Base-by-base conservation (phyloP, 768 basidiomycete genomes). In the Rhodotorula taiwanensis region DNA sequence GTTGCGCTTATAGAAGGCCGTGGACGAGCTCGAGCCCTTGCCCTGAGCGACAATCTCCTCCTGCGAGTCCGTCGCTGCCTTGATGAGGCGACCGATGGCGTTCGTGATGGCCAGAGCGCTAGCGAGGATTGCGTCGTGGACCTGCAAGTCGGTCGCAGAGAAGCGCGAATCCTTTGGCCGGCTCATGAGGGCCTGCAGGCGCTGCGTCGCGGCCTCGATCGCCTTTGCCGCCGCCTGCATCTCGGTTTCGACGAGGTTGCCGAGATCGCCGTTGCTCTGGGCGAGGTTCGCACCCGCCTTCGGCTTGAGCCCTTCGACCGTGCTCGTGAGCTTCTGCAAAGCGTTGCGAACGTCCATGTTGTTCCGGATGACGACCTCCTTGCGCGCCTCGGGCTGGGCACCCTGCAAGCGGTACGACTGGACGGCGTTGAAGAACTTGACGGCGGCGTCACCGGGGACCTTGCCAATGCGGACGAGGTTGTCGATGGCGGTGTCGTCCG, bases 1-100 rank as follows among this genome's bases (percentile, higher is more conserved):
- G 83, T 99, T 97, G 64, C 89, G 86, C 80, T 99, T 99, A 83
- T 98, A 99, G 82, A 99, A 99, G 72, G 97, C 94, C 76, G 94
- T 90, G 25, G 81, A 84, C 28, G 92, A 83, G 76, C 85, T 91
- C 25, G 92, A 88, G 13, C 95, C 95, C 75, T 84, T 88, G 61
- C 95, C 95, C 77, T 95, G 86, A 5, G 86, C 85, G 58, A 97
- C 95, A 58, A 99, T 99, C 79, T 99, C 95, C 75, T 97, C 84
- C 76, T 99, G 95, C 54, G 93, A 97, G 42, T 93, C 93, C 1
- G 95, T 95, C 27, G 95, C 95, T 14, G 95, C 94, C 75, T 87
- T 83, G 74, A 99, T 98, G 62, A 99, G 84, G 39, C 92, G 85
- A 23, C 84, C 88, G 73, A 99, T 99, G 33, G 94, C 94, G 73